Conservation (phyloP, 164 flowering plant genomes). For the Litsea cubeba region DNA sequence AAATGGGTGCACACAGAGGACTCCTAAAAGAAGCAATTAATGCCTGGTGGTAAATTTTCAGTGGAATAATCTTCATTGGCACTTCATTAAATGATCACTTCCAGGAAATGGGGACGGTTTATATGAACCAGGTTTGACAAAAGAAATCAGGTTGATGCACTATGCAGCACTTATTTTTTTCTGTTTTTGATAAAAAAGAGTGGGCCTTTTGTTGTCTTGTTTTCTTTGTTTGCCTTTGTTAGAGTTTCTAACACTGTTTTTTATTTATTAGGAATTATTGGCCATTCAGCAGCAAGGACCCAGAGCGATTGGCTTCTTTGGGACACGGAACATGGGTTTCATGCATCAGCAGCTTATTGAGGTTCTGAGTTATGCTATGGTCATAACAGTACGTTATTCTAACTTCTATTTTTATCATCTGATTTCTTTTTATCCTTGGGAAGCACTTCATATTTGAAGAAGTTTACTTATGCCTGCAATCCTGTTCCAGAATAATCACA, state of each 20-base stretch:
- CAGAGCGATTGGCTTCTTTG: constrained; percentile 92
- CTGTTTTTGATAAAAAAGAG: too few species aligned
- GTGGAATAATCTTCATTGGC: too few species aligned
- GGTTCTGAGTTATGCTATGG: constrained; percentile 97
- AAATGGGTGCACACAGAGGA: too few species aligned
- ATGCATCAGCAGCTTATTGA: constrained; percentile 98
- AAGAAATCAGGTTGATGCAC: too few species aligned
- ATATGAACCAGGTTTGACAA: too few species aligned
- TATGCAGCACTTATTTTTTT: too few species aligned
- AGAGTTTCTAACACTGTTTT: not conserved
- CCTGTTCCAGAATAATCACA: constrained; percentile 78
- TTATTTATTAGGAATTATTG: constrained; percentile 62
- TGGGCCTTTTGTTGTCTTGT: too few species aligned
- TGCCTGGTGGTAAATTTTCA: too few species aligned
- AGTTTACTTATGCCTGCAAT: not conserved
- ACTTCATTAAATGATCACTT: too few species aligned
- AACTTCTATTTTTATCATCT: constrained; percentile 2
- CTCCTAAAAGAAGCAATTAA: too few species aligned
- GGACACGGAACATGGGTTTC: constrained; percentile 97
- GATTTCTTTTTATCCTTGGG: not conserved
- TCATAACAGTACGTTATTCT: constrained; percentile 72
- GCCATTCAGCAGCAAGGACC: constrained; percentile 99
- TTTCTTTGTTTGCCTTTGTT: not conserved
- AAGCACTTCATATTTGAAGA: not conserved
- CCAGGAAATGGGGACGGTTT: too few species aligned